These are phyloP conservation scores for Tripidium arundinaceum DNA, from an alignment of 202 grass and related monocot genomes.

Conservation along the genomic window DNA sequence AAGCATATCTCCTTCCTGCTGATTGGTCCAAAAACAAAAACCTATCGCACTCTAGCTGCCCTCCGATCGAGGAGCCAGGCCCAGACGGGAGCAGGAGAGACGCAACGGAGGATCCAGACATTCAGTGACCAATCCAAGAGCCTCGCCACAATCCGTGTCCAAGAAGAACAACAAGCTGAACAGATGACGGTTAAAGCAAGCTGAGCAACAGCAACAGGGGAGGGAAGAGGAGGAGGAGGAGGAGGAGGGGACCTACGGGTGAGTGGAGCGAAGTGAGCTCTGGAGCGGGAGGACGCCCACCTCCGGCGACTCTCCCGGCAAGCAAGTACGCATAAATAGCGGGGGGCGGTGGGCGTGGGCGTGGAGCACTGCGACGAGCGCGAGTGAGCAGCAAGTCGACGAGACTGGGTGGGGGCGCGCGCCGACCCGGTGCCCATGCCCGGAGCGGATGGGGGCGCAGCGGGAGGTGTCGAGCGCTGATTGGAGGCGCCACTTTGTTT, in stretches of 20 bases:
- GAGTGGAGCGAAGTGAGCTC: no score
- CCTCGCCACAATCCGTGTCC: background rate
- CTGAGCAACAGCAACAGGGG: no score
- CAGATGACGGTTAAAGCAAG: no score
- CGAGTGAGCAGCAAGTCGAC: no score
- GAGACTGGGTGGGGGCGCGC: background rate
- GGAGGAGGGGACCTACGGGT: no score
- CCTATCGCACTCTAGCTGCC: background rate
- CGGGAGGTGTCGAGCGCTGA: slow-evolving; percentile 18
- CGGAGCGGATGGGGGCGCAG: slow-evolving; percentile 8
- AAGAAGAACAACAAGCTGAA: background rate
- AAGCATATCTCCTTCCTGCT: background rate
- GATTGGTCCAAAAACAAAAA: background rate
- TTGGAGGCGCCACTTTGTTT: no score
- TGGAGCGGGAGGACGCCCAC: no score
- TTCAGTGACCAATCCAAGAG: background rate
- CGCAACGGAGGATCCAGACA: background rate
- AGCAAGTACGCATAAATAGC: no score
- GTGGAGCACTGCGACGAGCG: no score
- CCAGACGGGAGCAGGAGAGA: background rate
- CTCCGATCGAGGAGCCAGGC: background rate
- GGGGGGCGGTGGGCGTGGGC: no score
- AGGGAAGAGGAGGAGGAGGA: background rate
- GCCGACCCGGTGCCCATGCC: slow-evolving; percentile 26
- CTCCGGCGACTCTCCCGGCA: no score